Evolutionary conservation across 257 asterid species (phyloP).

Genomic region (Primulina tabacum): DNA sequence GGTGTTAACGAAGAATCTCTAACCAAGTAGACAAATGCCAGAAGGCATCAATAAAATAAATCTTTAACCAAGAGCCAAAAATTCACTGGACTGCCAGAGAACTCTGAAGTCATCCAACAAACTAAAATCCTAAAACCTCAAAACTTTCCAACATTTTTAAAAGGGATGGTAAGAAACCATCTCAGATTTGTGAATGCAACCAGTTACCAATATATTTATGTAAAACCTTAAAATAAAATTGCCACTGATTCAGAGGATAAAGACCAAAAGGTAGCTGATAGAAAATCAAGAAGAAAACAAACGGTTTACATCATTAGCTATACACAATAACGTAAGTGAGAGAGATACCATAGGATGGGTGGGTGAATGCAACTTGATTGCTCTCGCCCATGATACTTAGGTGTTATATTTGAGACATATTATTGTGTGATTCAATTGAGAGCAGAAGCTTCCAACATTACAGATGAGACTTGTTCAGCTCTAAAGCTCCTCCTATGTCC

Average conservation of each 20-base stretch:
- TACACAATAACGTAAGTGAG: not conserved
- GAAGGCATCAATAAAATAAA: conserved; percentile 14
- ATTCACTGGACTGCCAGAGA: not conserved
- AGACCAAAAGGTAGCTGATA: not conserved
- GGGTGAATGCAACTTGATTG: not conserved
- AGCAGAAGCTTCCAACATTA: not conserved
- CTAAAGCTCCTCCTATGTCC: not conserved
- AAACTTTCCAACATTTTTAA: conserved; percentile 1
- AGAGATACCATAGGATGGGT: conserved; percentile 7
- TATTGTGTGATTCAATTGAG: conserved; percentile 5
- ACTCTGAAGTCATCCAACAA: not conserved
- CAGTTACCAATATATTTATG: not conserved
- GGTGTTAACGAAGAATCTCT: not conserved
- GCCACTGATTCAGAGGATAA: conserved; percentile 1
- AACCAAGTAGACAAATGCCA: not conserved
- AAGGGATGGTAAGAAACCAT: not conserved
- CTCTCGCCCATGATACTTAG: not conserved
- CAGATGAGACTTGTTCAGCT: conserved; percentile 17
- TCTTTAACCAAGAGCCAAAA: not conserved
- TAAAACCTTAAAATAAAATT: not conserved
- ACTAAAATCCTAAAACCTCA: conserved; percentile 12
- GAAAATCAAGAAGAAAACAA: conserved; percentile 6
- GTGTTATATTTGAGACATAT: not conserved
- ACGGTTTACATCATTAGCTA: conserved; percentile 6
- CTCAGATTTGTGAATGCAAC: conserved; percentile 3